Evolutionary conservation across 2,329 filamentous ascomycete genomes (phyloP).

Genomic region (Alternaria hordeiaustralica): DNA sequence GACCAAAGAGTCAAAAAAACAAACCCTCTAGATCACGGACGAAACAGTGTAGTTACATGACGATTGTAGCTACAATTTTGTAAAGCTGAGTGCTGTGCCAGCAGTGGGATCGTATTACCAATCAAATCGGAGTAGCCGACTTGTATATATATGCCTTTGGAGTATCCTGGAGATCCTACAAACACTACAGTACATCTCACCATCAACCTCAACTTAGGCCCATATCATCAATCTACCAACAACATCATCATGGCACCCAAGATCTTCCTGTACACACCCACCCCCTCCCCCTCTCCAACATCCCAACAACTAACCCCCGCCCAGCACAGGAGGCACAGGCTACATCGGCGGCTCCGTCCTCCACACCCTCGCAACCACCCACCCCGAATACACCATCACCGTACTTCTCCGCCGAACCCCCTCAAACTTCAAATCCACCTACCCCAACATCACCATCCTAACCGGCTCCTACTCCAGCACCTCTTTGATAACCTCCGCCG

Average conservation of each 20-base stretch:
- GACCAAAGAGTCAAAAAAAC: too few species aligned
- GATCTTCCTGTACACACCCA: slow-evolving; percentile 35
- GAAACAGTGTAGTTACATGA: too few species aligned
- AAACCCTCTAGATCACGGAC: too few species aligned
- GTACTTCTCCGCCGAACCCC: slow-evolving; percentile 52
- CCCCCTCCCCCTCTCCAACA: too few species aligned
- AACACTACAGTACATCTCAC: too few species aligned
- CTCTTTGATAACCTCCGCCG: slow-evolving; percentile 54
- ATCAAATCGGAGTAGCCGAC: background rate
- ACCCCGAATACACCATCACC: slow-evolving; percentile 57
- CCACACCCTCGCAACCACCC: slow-evolving; percentile 52
- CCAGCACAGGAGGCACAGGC: slow-evolving; percentile 59
- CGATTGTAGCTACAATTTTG: too few species aligned
- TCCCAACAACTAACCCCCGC: background rate
- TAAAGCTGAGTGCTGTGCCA: too few species aligned
- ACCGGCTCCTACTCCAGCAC: slow-evolving; percentile 57
- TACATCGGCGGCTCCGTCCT: slow-evolving; percentile 63
- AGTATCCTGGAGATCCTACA: too few species aligned
- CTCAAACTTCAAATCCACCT: slow-evolving; percentile 33
- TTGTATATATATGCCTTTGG: too few species aligned
- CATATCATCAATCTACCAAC: too few species aligned
- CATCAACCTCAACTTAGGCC: too few species aligned
- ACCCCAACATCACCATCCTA: slow-evolving; percentile 55
- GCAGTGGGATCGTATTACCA: background rate
- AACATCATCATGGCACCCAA: slow-evolving; percentile 32